Evolutionary conservation across 2,329 filamentous ascomycete species (phyloP).

Genomic region (Nothophaeocryptopus gaeumannii): DNA sequence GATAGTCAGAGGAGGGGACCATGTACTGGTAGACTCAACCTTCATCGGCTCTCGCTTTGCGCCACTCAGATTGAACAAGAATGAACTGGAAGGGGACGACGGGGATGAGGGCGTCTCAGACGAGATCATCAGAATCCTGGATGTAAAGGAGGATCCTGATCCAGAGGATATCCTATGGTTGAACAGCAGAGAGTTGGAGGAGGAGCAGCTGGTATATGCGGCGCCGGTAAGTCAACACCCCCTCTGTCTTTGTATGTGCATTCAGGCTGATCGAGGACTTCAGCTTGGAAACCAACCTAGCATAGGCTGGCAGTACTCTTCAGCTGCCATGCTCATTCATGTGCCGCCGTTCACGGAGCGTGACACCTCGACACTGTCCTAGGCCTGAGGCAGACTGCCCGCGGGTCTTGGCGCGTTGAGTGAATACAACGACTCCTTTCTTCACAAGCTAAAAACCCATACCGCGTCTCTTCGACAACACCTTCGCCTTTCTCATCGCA

Average conservation of each 20-base stretch:
- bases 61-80: too few species aligned
- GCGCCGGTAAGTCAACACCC: slow-evolving; percentile 1
- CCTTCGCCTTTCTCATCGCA: too few species aligned
- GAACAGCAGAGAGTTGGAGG: background rate
- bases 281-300: slow-evolving; percentile 3
- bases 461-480: too few species aligned
- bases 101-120: background rate
- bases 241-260: background rate
- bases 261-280: background rate
- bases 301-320: slow-evolving; percentile 1
- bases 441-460: too few species aligned
- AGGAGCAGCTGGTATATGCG: background rate
- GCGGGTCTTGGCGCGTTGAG: too few species aligned
- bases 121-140: background rate
- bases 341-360: background rate
- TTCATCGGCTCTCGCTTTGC: too few species aligned
- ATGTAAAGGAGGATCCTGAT: background rate
- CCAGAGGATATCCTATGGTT: background rate
- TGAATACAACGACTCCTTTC: too few species aligned
- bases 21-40: background rate
- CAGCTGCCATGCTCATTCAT: slow-evolving; percentile 7
- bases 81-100: too few species aligned
- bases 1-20: background rate
- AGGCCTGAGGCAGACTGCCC: too few species aligned
- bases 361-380: too few species aligned